A percentile compares a stretch with the other conserved stretches of the same genome.
These are phyloP conservation scores for Didymella lethalis DNA, from an alignment of 2,329 filamentous ascomycete genomes.

Conservation along the genomic window DNA sequence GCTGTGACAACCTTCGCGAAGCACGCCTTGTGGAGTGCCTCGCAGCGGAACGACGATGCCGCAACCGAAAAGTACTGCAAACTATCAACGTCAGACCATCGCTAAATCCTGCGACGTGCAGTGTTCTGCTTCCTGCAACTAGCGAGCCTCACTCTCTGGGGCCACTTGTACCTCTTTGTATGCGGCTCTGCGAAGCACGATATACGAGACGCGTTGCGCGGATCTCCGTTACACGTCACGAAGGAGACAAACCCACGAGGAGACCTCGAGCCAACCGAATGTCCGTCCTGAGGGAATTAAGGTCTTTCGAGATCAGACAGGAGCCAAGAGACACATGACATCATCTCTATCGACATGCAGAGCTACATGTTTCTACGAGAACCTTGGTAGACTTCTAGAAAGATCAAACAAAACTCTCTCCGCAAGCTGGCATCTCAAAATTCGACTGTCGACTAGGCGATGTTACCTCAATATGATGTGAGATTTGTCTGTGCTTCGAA, in stretches of 20 bases:
- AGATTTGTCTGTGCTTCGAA: neutral
- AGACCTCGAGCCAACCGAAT: neutral
- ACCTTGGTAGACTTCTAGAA: neutral
- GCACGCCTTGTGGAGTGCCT: slow-evolving; percentile 19
- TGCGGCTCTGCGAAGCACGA: slow-evolving; percentile 8
- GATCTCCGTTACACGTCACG: neutral
- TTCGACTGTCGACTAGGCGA: neutral
- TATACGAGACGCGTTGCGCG: slow-evolving; percentile 8
- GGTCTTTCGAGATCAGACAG: neutral
- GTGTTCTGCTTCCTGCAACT: slow-evolving; percentile 5
- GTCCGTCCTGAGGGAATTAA: too few species aligned
- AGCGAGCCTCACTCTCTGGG: slow-evolving; percentile 16
- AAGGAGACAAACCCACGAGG: neutral
- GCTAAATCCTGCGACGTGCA: slow-evolving; percentile 10
- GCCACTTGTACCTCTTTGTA: neutral
- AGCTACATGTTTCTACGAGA: neutral
- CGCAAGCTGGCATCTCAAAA: neutral
- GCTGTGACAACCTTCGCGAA: slow-evolving; percentile 18
- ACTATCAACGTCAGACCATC: slow-evolving; percentile 6
- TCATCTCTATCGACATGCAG: neutral
- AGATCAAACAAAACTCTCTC: neutral
- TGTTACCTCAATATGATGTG: neutral
- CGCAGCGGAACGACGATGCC: slow-evolving; percentile 15
- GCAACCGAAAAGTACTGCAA: neutral
- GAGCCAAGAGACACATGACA: neutral